Percentiles rank a stretch among this genome's conserved stretches.
These are phyloP conservation scores for Pseudogymnoascus sp. DNA, from an alignment of 2,329 filamentous ascomycete species.

Conservation along the genomic window DNA sequence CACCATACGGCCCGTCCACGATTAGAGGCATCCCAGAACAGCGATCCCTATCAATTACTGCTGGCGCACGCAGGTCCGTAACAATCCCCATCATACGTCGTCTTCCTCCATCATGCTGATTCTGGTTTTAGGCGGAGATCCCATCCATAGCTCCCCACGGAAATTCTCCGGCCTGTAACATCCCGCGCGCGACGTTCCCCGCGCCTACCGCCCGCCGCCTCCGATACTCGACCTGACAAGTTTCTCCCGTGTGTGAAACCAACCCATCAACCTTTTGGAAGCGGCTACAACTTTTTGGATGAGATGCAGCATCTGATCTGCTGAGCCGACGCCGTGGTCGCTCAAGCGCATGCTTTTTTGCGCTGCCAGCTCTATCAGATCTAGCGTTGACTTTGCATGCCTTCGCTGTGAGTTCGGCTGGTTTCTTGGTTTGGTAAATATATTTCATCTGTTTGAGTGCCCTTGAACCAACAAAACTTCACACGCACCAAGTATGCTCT, in stretches of 20 bases:
- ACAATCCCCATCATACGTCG: not conserved
- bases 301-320: slow-evolving; percentile 6
- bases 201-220: not conserved
- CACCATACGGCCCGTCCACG: not conserved
- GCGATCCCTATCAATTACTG: not conserved
- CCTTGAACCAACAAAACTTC: not conserved
- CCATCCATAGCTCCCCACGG: not conserved
- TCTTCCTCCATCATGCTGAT: not conserved
- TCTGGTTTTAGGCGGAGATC: not conserved
- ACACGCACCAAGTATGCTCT: not conserved
- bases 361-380: not conserved
- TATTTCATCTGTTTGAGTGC: not conserved
- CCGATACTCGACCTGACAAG: not conserved
- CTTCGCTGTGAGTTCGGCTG: slow-evolving; percentile 8
- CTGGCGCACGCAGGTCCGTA: slow-evolving; percentile 4
- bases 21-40: not conserved
- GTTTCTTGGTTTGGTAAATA: slow-evolving; percentile 1
- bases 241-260: not conserved
- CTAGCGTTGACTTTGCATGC: not conserved
- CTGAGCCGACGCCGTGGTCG: slow-evolving; percentile 1
- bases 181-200: not conserved
- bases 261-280: not conserved
- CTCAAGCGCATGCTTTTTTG: not conserved
- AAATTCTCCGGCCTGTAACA: slow-evolving; percentile 3
- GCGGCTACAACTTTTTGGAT: slow-evolving; percentile 2